Evolutionary conservation across 1,284 basidiomycete species (phyloP).

Genomic region (Papiliotrema terrestris): DNA sequence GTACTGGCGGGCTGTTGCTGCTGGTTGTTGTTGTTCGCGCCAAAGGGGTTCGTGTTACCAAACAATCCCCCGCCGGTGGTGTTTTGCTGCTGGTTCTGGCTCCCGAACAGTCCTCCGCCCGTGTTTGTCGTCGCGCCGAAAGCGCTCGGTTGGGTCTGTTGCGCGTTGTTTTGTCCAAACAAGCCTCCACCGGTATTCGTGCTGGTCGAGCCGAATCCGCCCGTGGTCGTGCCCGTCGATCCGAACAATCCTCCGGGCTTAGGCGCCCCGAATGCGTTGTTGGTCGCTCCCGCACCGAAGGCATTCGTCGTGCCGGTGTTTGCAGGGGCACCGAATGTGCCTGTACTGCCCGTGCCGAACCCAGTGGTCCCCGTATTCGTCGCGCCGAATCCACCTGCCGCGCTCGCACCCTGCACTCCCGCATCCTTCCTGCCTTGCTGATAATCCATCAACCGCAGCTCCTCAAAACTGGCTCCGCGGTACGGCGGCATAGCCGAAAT

Average conservation of each 20-base stretch:
- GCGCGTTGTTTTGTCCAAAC: slow-evolving; percentile 50
- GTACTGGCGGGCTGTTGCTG: slow-evolving; percentile 36
- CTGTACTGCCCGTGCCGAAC: slow-evolving; percentile 25
- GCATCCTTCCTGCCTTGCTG: slow-evolving; percentile 57
- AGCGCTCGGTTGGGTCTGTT: slow-evolving; percentile 14
- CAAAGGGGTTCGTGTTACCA: slow-evolving; percentile 3
- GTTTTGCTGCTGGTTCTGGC: slow-evolving; percentile 31
- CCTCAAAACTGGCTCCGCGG: slow-evolving; percentile 40
- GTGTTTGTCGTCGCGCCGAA: slow-evolving; percentile 40
- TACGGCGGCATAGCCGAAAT: slow-evolving; percentile 45
- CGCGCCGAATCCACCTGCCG: slow-evolving; percentile 27
- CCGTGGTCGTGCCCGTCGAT: slow-evolving; percentile 22
- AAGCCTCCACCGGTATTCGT: slow-evolving; percentile 25
- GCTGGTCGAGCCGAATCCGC: slow-evolving; percentile 34
- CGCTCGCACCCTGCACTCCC: slow-evolving; percentile 14
- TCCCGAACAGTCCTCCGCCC: slow-evolving; percentile 28
- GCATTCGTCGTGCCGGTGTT: slow-evolving; percentile 31
- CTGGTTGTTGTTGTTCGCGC: slow-evolving; percentile 2
- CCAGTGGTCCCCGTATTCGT: slow-evolving; percentile 25
- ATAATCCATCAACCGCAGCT: slow-evolving; percentile 53
- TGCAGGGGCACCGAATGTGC: slow-evolving; percentile 42
- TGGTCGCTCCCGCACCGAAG: neutral
- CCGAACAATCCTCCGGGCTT: slow-evolving; percentile 47
- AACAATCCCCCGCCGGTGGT: slow-evolving; percentile 9
- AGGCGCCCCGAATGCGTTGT: slow-evolving; percentile 40